phyloP scores from a whole-genome alignment of 352 stramenopile species.

The Phytophthora sp. region DNA sequence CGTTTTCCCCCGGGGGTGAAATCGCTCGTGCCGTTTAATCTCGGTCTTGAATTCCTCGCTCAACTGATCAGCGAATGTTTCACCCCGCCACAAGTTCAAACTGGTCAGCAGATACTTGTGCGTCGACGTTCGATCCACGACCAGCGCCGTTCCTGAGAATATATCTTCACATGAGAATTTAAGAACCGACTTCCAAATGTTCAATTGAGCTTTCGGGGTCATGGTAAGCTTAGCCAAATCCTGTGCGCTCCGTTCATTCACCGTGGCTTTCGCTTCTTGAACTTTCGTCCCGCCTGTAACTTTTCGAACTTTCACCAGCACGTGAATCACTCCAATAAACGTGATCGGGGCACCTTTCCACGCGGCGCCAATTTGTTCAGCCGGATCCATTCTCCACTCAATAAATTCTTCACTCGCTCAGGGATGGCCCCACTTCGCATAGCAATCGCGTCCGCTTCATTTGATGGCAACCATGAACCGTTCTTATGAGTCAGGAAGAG shows the following conservation, averaged over 20 bases:
- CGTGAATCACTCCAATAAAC: background rate
- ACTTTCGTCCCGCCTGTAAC: too few species aligned
- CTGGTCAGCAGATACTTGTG: slow-evolving; percentile 12
- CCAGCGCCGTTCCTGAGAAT: slow-evolving; percentile 38
- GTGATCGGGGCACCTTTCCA: background rate
- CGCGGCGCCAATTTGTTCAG: background rate
- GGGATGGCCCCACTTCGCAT: too few species aligned
- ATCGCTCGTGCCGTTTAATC: background rate
- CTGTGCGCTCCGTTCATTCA: slow-evolving; percentile 15
- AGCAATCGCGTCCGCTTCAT: too few species aligned
- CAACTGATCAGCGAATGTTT: background rate
- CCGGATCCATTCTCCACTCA: too few species aligned
- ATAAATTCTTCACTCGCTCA: too few species aligned
- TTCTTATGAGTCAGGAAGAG: too few species aligned
- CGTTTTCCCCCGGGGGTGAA: background rate
- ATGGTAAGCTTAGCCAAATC: slow-evolving; percentile 30
- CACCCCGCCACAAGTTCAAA: background rate
- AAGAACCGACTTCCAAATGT: slow-evolving; percentile 45
- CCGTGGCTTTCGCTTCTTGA: too few species aligned
- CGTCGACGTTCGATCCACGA: slow-evolving; percentile 16
- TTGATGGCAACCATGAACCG: too few species aligned
- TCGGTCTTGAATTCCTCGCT: background rate
- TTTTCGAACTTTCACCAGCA: background rate
- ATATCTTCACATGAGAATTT: slow-evolving; percentile 27
- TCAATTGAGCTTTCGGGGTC: slow-evolving; percentile 33